Base-by-base conservation (phyloP, 805 yeast species). In the Kazachstania viticola region DNA sequence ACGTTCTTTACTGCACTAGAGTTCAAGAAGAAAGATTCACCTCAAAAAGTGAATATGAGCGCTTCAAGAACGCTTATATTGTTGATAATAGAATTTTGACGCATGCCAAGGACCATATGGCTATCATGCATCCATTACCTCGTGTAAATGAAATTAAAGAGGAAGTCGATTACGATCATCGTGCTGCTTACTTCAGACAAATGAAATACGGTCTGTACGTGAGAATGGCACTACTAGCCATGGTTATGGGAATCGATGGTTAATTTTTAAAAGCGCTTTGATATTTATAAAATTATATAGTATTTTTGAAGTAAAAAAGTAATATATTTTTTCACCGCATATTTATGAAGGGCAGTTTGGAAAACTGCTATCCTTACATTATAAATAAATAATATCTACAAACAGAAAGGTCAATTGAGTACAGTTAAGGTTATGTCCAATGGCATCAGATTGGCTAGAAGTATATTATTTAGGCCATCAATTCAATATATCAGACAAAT, bases 171-270 rank as follows among this genome's bases (percentile, higher is more conserved):
- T 91, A 88, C 55, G 99, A 91, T 63, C 96, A 88, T 62, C 81
- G 99, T 61, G 97, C 98, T 44, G 97, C 98, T 37, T 91, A 91
- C 68, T 91, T 91, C 72, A 81, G 99, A 74, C 97, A 91, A 69
- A 91, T 91, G 98, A 80, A 94, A 61, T 88, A 91, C 57, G 99
- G 99, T 40, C 69, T 91, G 58, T 91, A 79, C 56, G 95, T 93
- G 29, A 85, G 99, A 71, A 91, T 91, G 99, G 98, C 99, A 9
- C 67, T 91, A 48, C 71, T 91, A 56, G 95, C 97, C 34, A 80
- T 91, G 94, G 98, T 93, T 42, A 77, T 91, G 61, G 97, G 97
- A 54, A 85, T 83, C 50, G 95, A 84, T 56, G 74, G 79, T 42
- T 81, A 42, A 47, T 21, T 13, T 6, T 13, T 6, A 13, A 19